A percentile compares a stretch with the other conserved stretches of the same genome.
Conservation (phyloP, 1,284 basidiomycete species). For the Pascua guehoae region DNA sequence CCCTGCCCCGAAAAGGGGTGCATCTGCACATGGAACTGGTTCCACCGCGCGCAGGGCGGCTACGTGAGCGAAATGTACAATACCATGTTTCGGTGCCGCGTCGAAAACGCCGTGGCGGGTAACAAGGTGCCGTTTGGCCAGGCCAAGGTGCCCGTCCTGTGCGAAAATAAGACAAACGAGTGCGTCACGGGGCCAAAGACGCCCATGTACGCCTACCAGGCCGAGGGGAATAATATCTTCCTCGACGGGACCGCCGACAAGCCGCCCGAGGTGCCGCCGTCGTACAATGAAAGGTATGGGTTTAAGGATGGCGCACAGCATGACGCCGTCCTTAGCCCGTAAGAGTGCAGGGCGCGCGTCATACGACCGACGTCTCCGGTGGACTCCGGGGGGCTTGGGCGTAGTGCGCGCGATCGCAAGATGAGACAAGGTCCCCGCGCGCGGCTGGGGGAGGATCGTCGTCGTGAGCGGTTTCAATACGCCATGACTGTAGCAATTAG, state of each 20-base stretch:
- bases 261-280: constrained; percentile 2
- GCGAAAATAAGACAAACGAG: neutral
- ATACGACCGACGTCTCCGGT: too few relatives aligned
- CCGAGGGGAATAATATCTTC: neutral
- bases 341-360: too few relatives aligned
- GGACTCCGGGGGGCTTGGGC: too few relatives aligned
- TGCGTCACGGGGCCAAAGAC: neutral
- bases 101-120: neutral
- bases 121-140: neutral
- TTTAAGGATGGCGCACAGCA: constrained; percentile 1
- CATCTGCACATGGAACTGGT: constrained; percentile 58
- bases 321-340: neutral
- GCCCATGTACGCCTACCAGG: neutral
- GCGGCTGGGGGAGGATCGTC: too few relatives aligned
- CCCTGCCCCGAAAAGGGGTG: constrained; percentile 64
- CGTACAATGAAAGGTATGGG: neutral
- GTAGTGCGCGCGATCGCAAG: too few relatives aligned
- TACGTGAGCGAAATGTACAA: neutral
- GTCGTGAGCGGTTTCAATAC: too few relatives aligned
- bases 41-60: constrained; percentile 1
- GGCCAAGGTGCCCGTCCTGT: neutral
- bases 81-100: neutral
- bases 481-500: too few relatives aligned
- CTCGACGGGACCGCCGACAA: neutral
- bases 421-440: too few relatives aligned